Evolutionary conservation across 352 stramenopile species (phyloP).

Genomic region (Thraustotheca clavata): DNA sequence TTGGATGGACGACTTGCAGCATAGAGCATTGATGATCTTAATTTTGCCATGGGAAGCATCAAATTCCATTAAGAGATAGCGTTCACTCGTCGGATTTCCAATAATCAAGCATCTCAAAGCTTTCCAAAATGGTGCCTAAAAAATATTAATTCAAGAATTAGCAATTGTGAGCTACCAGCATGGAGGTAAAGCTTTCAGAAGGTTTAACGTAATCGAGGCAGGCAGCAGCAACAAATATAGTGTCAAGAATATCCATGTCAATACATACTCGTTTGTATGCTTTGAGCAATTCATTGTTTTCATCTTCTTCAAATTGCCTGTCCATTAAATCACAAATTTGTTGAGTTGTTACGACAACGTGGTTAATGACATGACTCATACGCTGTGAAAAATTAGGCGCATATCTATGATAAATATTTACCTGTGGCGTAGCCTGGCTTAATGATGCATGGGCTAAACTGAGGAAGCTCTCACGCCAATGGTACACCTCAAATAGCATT

Average conservation of each 20-base stretch:
- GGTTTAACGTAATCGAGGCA: neutral
- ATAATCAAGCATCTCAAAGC: slow-evolving; percentile 11
- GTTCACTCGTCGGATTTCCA: neutral
- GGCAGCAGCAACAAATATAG: slow-evolving; percentile 13
- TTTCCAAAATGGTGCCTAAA: slow-evolving; percentile 8
- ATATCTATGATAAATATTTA: neutral
- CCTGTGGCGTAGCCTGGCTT: neutral
- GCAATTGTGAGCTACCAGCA: neutral
- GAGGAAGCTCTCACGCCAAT: slow-evolving; percentile 7
- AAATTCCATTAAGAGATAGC: slow-evolving; percentile 7
- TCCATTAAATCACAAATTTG: slow-evolving; percentile 19
- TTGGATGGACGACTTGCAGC: neutral
- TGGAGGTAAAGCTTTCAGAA: neutral
- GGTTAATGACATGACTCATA: neutral
- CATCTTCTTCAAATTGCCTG: neutral
- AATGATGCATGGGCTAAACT: slow-evolving; percentile 3
- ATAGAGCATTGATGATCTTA: slow-evolving; percentile 14
- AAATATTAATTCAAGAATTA: neutral
- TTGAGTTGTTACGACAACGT: neutral
- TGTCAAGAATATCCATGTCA: slow-evolving; percentile 10
- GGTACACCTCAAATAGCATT: slow-evolving; percentile 14
- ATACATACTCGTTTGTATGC: slow-evolving; percentile 9
- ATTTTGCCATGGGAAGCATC: slow-evolving; percentile 16
- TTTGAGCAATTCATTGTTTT: neutral
- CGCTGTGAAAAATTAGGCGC: neutral